Base-by-base conservation (phyloP, 371 early-diverging fungal genomes). In the Thermomucor indicae-seudaticae region DNA sequence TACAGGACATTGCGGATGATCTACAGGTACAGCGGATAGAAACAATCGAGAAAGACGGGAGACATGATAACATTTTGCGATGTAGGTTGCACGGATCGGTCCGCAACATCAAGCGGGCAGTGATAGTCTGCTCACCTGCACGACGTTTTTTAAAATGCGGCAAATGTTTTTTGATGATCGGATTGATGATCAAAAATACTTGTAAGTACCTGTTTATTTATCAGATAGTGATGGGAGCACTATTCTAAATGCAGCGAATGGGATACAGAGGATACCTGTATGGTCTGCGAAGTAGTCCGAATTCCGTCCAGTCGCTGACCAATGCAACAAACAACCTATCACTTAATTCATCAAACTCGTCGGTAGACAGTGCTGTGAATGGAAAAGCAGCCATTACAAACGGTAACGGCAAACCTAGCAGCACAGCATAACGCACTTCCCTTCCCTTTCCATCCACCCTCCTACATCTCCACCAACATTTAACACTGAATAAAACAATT, bases 21-120 rank as follows among this genome's bases (percentile, higher is more conserved):
- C 62, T 99, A 51, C 89, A 92, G 70, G 94, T 93, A 53, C 35
- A 16, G 27, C 32, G 6, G 2, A 14, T 43, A 42, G 38, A 27
- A 19, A 31, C 24, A 43, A 32, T 22, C 19, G 30, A 24, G 19
- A 38, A 8, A 8, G 23, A 49, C 19, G n/a, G n/a, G n/a, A n/a
- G n/a, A n/a, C n/a, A n/a, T n/a, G n/a, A n/a, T n/a, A n/a, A 12
- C 7, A 24, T 55, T 24, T 17, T 14, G 25, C 28, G 22, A 34
- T 53, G 4, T 57, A 89, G 83, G 87, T 95, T 49, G 64, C 86
- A 46, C 80, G 99, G 41, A 88, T 96, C 43, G 99, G 99, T 6
- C 89, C 93, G 28, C 98, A 98, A 77, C 99, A 99, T 73, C 99
- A 99, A 70, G 99, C 99, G 27, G 99, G 99, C 14, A 95, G 95